Percentiles rank a stretch among this genome's conserved stretches.
phyloP scores from a whole-genome alignment of 208 protist species.

The Kentomonas sorsogonicus region DNA sequence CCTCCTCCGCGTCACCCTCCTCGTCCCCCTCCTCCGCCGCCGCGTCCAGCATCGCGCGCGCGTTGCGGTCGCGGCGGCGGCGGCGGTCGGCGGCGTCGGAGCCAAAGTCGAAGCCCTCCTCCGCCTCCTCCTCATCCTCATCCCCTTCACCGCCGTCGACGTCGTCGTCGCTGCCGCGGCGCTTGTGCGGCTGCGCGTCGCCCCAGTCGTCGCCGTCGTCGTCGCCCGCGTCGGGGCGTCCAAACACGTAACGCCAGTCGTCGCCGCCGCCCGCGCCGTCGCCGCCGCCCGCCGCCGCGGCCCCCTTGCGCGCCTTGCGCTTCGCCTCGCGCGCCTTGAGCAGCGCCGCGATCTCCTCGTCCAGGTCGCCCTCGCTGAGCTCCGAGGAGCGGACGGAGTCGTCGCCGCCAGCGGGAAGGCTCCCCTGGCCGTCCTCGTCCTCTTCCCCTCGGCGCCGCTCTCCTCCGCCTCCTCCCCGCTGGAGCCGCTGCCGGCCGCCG shows the following conservation, averaged over 20 bases:
- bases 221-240: not conserved
- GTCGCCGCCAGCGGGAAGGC: constrained; percentile 7
- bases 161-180: constrained; percentile 49
- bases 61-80: constrained; percentile 11
- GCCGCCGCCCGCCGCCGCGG: constrained; percentile 17
- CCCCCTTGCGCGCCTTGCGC: constrained; percentile 16
- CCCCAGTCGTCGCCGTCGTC: constrained; percentile 36
- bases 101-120: constrained; percentile 12
- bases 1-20: constrained; percentile 31
- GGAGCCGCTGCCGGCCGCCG: not conserved
- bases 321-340: constrained; percentile 25
- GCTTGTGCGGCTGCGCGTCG: constrained; percentile 24
- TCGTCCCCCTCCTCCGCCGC: constrained; percentile 23
- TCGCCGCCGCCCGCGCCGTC: constrained; percentile 12
- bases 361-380: constrained; percentile 69
- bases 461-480: not conserved
- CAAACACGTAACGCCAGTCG: not conserved
- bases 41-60: constrained; percentile 20
- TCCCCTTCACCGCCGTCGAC: constrained; percentile 29
- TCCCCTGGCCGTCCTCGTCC: constrained; percentile 7
- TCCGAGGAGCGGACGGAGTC: constrained; percentile 25
- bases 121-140: constrained; percentile 33
- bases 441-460: constrained; percentile 1
- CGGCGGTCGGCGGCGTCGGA: constrained; percentile 8
- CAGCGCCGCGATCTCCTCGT: constrained; percentile 71